Evolutionary conservation across 2,329 filamentous ascomycete species (phyloP).

Genomic region (Ampelomyces quisqualis): DNA sequence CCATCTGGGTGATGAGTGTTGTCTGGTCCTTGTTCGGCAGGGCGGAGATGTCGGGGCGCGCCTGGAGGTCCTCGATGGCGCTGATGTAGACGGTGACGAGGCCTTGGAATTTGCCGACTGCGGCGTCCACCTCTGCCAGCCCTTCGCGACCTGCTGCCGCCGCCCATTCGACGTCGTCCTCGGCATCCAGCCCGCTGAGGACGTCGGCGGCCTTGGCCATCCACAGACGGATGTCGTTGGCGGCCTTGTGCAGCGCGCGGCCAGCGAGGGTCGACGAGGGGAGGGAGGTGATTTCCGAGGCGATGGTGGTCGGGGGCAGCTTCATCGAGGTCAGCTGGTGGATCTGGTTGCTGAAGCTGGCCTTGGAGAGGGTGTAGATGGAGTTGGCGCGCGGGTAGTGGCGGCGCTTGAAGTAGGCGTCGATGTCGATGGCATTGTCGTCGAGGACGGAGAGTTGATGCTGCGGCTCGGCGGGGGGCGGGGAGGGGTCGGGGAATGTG

Average conservation of each 20-base stretch:
- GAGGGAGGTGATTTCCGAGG: constrained; percentile 80
- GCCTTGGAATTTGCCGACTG: constrained; percentile 81
- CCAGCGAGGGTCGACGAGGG: constrained; percentile 82
- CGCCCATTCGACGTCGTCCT: constrained; percentile 97
- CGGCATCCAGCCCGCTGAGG: constrained; percentile 82
- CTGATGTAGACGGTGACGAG: constrained; percentile 89
- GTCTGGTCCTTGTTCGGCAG: constrained; percentile 72
- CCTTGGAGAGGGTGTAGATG: constrained; percentile 88
- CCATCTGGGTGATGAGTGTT: constrained; percentile 82
- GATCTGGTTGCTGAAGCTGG: constrained; percentile 90
- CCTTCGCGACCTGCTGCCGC: constrained; percentile 84
- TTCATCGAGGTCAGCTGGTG: constrained; percentile 88
- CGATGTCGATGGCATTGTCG: constrained; percentile 50
- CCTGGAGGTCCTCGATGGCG: constrained; percentile 89
- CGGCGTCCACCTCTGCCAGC: constrained; percentile 64
- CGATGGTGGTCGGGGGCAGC: constrained; percentile 81
- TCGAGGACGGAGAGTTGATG: constrained; percentile 42
- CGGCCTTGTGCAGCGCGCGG: constrained; percentile 78
- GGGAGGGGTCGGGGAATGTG: background rate
- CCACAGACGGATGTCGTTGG: constrained; percentile 92
- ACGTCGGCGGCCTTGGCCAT: constrained; percentile 90
- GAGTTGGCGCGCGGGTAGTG: constrained; percentile 67
- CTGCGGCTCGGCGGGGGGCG: constrained; percentile 49
- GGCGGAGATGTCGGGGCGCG: constrained; percentile 69
- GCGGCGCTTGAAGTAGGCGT: constrained; percentile 67